A percentile compares a stretch with the other conserved stretches of the same genome.
phyloP scores from a whole-genome alignment of 2,329 filamentous ascomycete species.

The Aspergillus sp. region DNA sequence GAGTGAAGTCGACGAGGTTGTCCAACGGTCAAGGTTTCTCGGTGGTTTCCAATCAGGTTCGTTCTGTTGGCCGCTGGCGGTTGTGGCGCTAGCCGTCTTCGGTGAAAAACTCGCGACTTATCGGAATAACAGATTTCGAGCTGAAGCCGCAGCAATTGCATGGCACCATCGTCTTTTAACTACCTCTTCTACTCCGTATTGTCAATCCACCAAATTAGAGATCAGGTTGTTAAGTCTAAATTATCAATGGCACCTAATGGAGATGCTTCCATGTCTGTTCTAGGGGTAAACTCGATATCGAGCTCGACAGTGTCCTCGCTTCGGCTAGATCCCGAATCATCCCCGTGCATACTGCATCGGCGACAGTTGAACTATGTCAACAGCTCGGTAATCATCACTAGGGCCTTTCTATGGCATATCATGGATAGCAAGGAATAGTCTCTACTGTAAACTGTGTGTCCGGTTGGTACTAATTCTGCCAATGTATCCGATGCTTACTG shows the following conservation, averaged over 20 bases:
- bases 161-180: not conserved
- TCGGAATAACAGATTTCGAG: conserved; percentile 36
- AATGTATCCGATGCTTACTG: no score
- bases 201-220: not conserved
- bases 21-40: conserved; percentile 43
- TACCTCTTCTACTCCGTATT: not conserved
- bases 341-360: not conserved
- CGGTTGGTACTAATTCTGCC: no score
- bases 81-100: conserved; percentile 34
- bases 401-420: no score
- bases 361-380: not conserved
- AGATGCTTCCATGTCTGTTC: not conserved
- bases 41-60: conserved; percentile 40
- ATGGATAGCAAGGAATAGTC: no score
- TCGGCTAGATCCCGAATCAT: not conserved
- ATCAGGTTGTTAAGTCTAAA: not conserved
- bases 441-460: no score
- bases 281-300: not conserved
- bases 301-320: not conserved
- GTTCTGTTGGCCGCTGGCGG: conserved; percentile 37
- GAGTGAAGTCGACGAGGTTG: conserved; percentile 43
- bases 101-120: conserved; percentile 43
- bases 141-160: conserved; percentile 5
- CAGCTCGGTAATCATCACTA: not conserved
- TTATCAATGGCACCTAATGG: not conserved